Percentiles rank a stretch among this genome's conserved stretches.
phyloP scores from a whole-genome alignment of 129 eudicot genomes.

The Daucus carota region DNA sequence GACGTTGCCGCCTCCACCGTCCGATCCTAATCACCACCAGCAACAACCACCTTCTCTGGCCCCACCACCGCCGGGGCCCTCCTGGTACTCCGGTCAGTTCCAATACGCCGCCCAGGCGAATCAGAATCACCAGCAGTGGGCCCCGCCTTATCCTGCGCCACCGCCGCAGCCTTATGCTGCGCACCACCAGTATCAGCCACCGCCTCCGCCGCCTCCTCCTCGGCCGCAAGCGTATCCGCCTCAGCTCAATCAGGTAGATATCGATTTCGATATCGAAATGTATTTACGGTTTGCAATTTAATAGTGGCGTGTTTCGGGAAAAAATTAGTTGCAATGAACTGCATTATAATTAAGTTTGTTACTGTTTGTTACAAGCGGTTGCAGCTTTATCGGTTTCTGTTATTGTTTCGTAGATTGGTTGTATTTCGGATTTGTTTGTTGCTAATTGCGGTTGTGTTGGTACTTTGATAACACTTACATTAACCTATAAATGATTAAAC shows the following conservation, averaged over 20 bases:
- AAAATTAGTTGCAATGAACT: not conserved
- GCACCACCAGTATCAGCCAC: constrained; percentile 35
- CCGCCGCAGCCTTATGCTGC: constrained; percentile 32
- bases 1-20: constrained; percentile 41
- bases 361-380: not conserved
- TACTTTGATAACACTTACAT: not conserved
- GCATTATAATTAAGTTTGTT: not conserved
- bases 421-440: not conserved
- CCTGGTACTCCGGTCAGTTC: constrained; percentile 50
- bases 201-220: not conserved
- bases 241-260: constrained; percentile 30
- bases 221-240: constrained; percentile 30
- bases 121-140: constrained; percentile 21
- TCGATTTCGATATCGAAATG: no score
- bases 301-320: not conserved
- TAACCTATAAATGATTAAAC: not conserved
- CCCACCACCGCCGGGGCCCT: constrained; percentile 50
- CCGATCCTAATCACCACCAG: constrained; percentile 49
- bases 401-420: not conserved
- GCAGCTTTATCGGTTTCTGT: no score
- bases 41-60: constrained; percentile 34
- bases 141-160: constrained; percentile 17
- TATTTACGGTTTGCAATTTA: not conserved
- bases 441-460: not conserved
- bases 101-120: constrained; percentile 30